These are phyloP conservation scores for Verticillium tricorpus DNA, from an alignment of 2,329 filamentous ascomycete species.

Conservation along the genomic window DNA sequence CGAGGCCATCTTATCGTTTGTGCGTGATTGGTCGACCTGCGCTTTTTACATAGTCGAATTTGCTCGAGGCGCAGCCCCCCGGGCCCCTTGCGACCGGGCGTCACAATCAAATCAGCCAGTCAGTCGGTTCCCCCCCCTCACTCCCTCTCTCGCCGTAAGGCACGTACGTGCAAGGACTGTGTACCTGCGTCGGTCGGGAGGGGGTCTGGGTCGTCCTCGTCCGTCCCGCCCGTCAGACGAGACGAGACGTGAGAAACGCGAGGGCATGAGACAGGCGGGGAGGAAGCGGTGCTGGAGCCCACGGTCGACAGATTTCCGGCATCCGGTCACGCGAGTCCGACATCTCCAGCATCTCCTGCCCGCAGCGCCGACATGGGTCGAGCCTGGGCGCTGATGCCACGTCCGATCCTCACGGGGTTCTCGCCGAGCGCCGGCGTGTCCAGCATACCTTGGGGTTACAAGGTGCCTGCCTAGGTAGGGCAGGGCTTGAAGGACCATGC, in stretches of 20 bases:
- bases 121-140: neutral
- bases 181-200: neutral
- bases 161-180: neutral
- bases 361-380: neutral
- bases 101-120: neutral
- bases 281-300: neutral
- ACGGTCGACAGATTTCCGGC: neutral
- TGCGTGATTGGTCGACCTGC: neutral
- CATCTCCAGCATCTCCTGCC: neutral
- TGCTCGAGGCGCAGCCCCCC: neutral
- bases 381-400: neutral
- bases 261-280: neutral
- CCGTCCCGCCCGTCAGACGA: neutral
- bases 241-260: neutral
- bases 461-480: too few species aligned
- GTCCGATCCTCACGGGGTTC: neutral
- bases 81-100: neutral
- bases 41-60: neutral
- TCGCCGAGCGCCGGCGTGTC: neutral
- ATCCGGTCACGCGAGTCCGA: neutral
- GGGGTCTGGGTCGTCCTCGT: neutral
- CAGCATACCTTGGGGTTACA: too few species aligned
- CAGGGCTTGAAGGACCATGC: too few species aligned
- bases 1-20: neutral
- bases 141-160: too few species aligned